Base-by-base conservation (phyloP, 2,329 filamentous ascomycete genomes). In the Pyrenophora seminiperda region DNA sequence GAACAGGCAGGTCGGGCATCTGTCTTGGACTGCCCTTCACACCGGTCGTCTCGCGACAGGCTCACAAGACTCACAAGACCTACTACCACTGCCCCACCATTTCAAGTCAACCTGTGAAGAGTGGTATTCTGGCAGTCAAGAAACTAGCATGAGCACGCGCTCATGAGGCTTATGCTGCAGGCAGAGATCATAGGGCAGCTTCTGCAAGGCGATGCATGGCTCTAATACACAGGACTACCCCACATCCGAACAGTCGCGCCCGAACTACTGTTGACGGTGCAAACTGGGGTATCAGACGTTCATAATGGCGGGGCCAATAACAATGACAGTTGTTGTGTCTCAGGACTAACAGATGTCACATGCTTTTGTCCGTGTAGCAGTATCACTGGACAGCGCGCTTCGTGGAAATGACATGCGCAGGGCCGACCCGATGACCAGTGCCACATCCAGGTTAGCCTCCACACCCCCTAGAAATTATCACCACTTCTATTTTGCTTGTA, bases 341-440 rank as follows among this genome's bases (percentile, higher is more conserved):
- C 41, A 11, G 29, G 19, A 37, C 34, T 36, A 55, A 36, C 43
- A 43, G 38, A 47, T 41, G 54, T 70, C 65, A 70, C 66, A 70
- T 70, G 64, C 50, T 46, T 50, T 45, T 31, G 40, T 53, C 41
- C 44, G 53, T 55, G 49, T 53, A 40, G 53, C 61, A 18, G 29
- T 32, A 39, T 61, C 57, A 56, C 58, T 62, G 58, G 59, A 49
- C 37, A 34, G 42, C 47, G 43, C 47, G 38, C 44, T 51, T 34
- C 39, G 53, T 55, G 54, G 57, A 54, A 52, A 59, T 63, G 51
- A 62, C 54, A 41, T 39, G 46, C 53, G 47, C 58, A 59, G 58
- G 57, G 60, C 66, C 58, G 62, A 62, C 53, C 64, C 64, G 62
- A 61, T 69, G 66, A 71, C 63, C 49, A 59, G 53, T 47, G 47